Conservation (phyloP, 495 filamentous ascomycete genomes). For the Astrocystis sublimbata region DNA sequence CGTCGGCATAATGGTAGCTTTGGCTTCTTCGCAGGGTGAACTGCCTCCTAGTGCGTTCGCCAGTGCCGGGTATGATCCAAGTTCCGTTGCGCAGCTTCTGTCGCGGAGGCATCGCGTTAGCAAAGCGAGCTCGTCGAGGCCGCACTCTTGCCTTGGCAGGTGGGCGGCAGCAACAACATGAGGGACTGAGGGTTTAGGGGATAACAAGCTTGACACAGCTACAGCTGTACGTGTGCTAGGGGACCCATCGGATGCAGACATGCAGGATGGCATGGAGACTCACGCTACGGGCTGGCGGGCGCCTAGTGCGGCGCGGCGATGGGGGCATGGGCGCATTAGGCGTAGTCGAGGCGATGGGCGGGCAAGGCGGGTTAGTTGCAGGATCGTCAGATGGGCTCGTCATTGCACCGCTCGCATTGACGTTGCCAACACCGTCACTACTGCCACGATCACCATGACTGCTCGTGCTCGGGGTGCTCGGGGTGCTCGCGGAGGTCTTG, state of each 20-base stretch:
- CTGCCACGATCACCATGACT: not conserved
- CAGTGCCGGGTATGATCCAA: constrained; percentile 60
- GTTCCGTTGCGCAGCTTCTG: constrained; percentile 63
- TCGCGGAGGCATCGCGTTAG: constrained; percentile 32
- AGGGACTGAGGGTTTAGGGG: not conserved
- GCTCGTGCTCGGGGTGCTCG: not conserved
- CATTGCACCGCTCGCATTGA: not conserved
- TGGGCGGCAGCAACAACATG: not conserved
- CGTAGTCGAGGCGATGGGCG: not conserved
- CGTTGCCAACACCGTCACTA: not conserved
- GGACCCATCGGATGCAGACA: not conserved
- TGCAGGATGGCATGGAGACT: constrained; percentile 10
- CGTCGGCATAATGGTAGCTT: constrained; percentile 23
- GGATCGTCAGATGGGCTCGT: not conserved
- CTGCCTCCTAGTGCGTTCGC: constrained; percentile 59
- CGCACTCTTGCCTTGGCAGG: not conserved
- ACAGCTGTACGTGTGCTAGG: too few species aligned
- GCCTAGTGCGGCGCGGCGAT: constrained; percentile 12
- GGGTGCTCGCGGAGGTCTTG: not conserved
- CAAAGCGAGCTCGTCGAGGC: not conserved
- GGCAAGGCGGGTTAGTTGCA: not conserved
- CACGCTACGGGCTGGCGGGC: constrained; percentile 15
- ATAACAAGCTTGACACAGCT: not conserved
- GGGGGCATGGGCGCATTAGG: not conserved
- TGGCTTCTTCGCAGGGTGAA: constrained; percentile 57